Conservation (phyloP, 2,329 filamentous ascomycete genomes). For the Westerdykella aurantiaca region DNA sequence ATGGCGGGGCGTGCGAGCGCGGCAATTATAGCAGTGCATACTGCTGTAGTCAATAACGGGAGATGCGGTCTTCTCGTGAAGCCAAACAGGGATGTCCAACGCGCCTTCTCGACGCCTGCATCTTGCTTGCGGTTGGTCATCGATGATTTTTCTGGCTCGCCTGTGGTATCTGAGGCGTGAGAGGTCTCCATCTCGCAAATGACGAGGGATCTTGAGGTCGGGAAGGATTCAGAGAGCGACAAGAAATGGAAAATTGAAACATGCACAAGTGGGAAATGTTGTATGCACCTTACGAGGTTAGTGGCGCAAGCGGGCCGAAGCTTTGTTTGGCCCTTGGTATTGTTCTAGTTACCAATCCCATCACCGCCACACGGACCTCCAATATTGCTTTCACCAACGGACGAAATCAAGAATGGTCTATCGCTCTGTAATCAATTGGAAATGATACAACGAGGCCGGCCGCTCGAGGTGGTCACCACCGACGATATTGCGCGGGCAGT, state of each 20-base stretch:
- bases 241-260: slow-evolving; percentile 8
- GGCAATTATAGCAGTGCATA: slow-evolving; percentile 52
- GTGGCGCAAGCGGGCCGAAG: slow-evolving; percentile 1
- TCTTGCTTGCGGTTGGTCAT: slow-evolving; percentile 16
- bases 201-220: not conserved
- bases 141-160: slow-evolving; percentile 10
- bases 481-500: no score
- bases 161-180: slow-evolving; percentile 7
- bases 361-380: not conserved
- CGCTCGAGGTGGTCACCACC: no score
- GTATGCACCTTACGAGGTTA: not conserved
- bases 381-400: not conserved
- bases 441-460: no score
- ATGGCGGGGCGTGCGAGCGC: slow-evolving; percentile 61
- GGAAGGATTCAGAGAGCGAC: not conserved
- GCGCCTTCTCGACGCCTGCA: slow-evolving; percentile 14
- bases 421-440: no score
- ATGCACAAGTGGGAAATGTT: not conserved
- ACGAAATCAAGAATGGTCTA: not conserved
- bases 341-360: slow-evolving; percentile 19
- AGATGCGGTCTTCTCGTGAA: slow-evolving; percentile 64
- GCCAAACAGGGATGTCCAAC: slow-evolving; percentile 59
- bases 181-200: slow-evolving; percentile 12
- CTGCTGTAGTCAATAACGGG: slow-evolving; percentile 49
- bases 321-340: slow-evolving; percentile 29